These are phyloP conservation scores for Tylopilus subfusipes DNA, from an alignment of 768 basidiomycete genomes.

Conservation along the genomic window DNA sequence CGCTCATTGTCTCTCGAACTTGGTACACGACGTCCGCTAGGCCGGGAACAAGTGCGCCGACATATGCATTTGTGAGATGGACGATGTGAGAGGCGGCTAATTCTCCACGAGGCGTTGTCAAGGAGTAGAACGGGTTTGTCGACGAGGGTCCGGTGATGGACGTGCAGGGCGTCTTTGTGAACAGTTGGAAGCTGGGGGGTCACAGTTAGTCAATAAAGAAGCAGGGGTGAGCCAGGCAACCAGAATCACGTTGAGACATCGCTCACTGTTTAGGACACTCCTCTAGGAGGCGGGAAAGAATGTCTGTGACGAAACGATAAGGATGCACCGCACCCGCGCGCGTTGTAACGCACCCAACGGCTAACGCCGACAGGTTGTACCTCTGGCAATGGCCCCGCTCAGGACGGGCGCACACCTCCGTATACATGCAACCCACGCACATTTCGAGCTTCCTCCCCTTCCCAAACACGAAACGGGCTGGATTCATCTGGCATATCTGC, in stretches of 20 bases:
- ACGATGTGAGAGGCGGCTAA: conserved; percentile 42
- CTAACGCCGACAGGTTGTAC: conserved; percentile 44
- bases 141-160: conserved; percentile 31
- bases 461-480: conserved; percentile 23
- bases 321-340: conserved; percentile 64
- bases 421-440: conserved; percentile 22
- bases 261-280: conserved; percentile 41
- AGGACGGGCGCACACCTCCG: not conserved
- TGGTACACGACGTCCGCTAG: conserved; percentile 31
- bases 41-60: conserved; percentile 43
- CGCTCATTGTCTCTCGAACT: conserved; percentile 56
- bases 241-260: conserved; percentile 7
- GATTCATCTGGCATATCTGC: conserved; percentile 52
- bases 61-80: conserved; percentile 56
- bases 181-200: conserved; percentile 35
- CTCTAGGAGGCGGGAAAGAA: conserved; percentile 50
- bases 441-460: conserved; percentile 33
- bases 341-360: conserved; percentile 50
- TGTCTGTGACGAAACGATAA: conserved; percentile 63
- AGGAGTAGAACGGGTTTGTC: conserved; percentile 31
- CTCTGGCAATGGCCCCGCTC: conserved; percentile 34
- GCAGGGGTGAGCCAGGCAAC: not conserved
- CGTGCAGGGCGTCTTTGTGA: conserved; percentile 42
- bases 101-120: conserved; percentile 42
- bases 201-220: not conserved